These are phyloP conservation scores for Hypoxylon perforatum DNA, from an alignment of 495 filamentous ascomycete species.

Conservation along the genomic window DNA sequence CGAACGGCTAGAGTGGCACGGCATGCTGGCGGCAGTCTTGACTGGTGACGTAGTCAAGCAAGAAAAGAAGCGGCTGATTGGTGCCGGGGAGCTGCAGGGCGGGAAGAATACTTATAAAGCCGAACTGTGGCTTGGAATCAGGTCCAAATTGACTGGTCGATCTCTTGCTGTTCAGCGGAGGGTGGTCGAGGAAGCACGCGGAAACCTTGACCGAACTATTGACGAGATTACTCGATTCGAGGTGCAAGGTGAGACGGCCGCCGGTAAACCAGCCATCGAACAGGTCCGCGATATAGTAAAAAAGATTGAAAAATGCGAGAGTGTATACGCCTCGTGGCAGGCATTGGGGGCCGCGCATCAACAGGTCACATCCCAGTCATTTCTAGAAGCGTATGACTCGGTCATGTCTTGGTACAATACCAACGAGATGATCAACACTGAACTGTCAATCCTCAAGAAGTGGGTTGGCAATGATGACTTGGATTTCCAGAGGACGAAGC, in stretches of 20 bases:
- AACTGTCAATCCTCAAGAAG: constrained; percentile 86
- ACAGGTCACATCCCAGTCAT: constrained; percentile 76
- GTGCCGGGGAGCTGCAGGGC: constrained; percentile 77
- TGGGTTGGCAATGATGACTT: constrained; percentile 98
- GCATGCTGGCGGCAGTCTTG: constrained; percentile 93
- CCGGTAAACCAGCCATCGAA: constrained; percentile 82
- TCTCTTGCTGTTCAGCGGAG: constrained; percentile 83
- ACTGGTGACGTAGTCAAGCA: constrained; percentile 97
- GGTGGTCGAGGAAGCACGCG: constrained; percentile 82
- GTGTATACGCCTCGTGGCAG: constrained; percentile 80
- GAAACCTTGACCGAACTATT: constrained; percentile 73
- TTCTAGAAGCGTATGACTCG: constrained; percentile 81
- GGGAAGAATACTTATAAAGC: constrained; percentile 76
- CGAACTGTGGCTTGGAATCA: constrained; percentile 91
- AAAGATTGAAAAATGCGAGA: constrained; percentile 88
- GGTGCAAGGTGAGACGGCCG: constrained; percentile 92
- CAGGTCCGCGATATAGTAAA: constrained; percentile 90
- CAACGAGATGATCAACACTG: constrained; percentile 95
- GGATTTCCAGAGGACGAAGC: constrained; percentile 79
- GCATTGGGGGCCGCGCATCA: constrained; percentile 78
- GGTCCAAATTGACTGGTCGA: constrained; percentile 83
- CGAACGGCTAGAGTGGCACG: constrained; percentile 96
- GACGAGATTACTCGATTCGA: constrained; percentile 91
- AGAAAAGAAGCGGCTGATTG: constrained; percentile 94
- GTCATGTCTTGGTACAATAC: constrained; percentile 97